Evolutionary conservation across 257 asterid species (phyloP).

Genomic region (Lycium barbarum): DNA sequence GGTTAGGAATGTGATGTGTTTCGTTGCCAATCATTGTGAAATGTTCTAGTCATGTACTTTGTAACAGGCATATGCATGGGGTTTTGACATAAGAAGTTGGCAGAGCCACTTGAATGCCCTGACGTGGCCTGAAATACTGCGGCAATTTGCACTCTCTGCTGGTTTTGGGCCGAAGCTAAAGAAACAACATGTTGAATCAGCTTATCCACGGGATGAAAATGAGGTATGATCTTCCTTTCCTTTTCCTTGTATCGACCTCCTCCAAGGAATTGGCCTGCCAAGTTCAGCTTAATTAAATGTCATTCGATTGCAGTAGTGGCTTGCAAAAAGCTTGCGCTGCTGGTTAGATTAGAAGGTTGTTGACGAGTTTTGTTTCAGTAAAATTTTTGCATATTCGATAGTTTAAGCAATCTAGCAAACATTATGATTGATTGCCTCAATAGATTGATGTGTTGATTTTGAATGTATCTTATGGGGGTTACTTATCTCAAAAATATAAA

Average conservation of each 20-base stretch:
- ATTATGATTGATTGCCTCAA: conserved; percentile 17
- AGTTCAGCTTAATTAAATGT: conserved; percentile 10
- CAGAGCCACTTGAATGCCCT: conserved; percentile 69
- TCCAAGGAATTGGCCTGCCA: conserved; percentile 16
- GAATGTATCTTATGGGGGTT: conserved; percentile 14
- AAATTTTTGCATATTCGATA: not conserved
- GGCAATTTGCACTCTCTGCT: conserved; percentile 92
- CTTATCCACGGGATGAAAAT: conserved; percentile 51
- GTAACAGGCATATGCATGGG: conserved; percentile 91
- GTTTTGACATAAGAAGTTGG: conserved; percentile 89
- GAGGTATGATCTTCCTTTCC: conserved; percentile 59
- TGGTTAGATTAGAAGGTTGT: conserved; percentile 23
- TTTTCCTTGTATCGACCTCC: not conserved
- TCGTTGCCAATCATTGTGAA: conserved; percentile 21
- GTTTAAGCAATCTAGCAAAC: conserved; percentile 13
- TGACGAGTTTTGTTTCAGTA: too few species aligned
- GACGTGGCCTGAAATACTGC: conserved; percentile 94
- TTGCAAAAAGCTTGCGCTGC: not conserved
- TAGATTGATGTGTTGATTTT: not conserved
- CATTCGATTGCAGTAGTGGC: not conserved
- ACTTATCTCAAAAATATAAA: conserved; percentile 1
- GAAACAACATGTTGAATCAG: conserved; percentile 48
- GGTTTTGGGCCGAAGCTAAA: conserved; percentile 89
- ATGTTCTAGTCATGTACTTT: conserved; percentile 36
- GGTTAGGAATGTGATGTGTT: conserved; percentile 30